Percentiles rank a stretch among this genome's conserved stretches.
Evolutionary conservation across 352 stramenopile genomes (phyloP).

Genomic region (Globisporangium solare): DNA sequence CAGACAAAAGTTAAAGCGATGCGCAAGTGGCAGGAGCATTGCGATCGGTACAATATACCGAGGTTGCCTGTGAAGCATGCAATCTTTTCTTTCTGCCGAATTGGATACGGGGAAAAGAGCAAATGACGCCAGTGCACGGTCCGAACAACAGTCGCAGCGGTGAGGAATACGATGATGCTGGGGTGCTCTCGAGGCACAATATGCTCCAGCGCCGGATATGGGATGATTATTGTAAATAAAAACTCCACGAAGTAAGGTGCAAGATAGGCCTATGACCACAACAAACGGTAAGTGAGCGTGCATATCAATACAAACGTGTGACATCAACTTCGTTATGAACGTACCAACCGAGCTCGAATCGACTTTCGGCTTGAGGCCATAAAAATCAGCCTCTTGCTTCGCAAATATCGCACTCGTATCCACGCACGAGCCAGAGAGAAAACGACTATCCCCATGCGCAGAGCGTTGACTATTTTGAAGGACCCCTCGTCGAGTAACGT

Average conservation of each 20-base stretch:
- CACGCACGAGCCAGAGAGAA: constrained; percentile 18
- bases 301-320: background rate
- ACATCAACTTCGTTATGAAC: background rate
- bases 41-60: constrained; percentile 19
- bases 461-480: constrained; percentile 27
- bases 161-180: constrained; percentile 40
- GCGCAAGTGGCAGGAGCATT: background rate
- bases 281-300: background rate
- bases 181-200: constrained; percentile 18
- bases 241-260: constrained; percentile 29
- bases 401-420: constrained; percentile 22
- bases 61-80: constrained; percentile 53
- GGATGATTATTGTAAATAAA: constrained; percentile 31
- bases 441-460: constrained; percentile 22
- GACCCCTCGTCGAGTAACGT: constrained; percentile 32
- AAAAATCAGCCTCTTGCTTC: background rate
- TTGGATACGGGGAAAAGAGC: constrained; percentile 66
- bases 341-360: constrained; percentile 3
- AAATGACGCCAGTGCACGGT: constrained; percentile 49
- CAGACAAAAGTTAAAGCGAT: background rate
- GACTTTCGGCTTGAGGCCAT: background rate
- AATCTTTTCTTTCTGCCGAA: constrained; percentile 62
- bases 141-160: constrained; percentile 31
- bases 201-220: constrained; percentile 47
- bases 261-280: constrained; percentile 5